These are phyloP conservation scores for Magnaporthiopsis rhizophila DNA, from an alignment of 2,329 filamentous ascomycete genomes.

Conservation along the genomic window DNA sequence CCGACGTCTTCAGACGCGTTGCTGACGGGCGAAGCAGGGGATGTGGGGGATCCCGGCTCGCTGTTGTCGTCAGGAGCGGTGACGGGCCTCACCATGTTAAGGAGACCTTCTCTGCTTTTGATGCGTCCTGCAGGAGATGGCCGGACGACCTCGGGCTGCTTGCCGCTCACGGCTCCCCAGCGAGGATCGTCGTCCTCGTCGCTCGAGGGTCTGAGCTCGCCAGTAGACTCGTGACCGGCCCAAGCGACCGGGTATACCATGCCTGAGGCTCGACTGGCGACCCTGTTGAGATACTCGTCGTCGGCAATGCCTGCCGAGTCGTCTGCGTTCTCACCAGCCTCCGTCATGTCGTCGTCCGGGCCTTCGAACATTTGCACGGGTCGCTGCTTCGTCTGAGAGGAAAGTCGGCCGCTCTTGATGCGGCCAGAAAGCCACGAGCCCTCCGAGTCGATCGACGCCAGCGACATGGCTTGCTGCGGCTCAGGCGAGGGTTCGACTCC, in stretches of 20 bases:
- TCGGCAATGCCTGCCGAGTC: conserved; percentile 53
- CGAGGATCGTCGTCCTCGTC: conserved; percentile 45
- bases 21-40: neutral
- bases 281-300: conserved; percentile 65
- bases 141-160: conserved; percentile 52
- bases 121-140: conserved; percentile 36
- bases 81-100: conserved; percentile 34
- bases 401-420: conserved; percentile 31
- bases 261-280: conserved; percentile 24
- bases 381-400: conserved; percentile 27
- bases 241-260: conserved; percentile 14
- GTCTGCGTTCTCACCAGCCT: conserved; percentile 45
- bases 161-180: conserved; percentile 43
- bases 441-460: conserved; percentile 92
- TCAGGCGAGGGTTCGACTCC: conserved; percentile 43
- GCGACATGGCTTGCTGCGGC: conserved; percentile 69
- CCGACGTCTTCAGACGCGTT: conserved; percentile 15
- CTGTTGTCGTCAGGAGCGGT: conserved; percentile 19
- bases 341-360: conserved; percentile 30
- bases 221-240: conserved; percentile 34
- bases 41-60: conserved; percentile 7
- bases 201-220: conserved; percentile 47
- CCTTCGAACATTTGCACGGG: conserved; percentile 9
- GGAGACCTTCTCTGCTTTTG: conserved; percentile 43
- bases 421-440: conserved; percentile 90